A percentile compares a stretch with the other conserved stretches of the same genome.
These are phyloP conservation scores for Xylaria sp. DNA, from an alignment of 2,329 filamentous ascomycete genomes.

Conservation along the genomic window DNA sequence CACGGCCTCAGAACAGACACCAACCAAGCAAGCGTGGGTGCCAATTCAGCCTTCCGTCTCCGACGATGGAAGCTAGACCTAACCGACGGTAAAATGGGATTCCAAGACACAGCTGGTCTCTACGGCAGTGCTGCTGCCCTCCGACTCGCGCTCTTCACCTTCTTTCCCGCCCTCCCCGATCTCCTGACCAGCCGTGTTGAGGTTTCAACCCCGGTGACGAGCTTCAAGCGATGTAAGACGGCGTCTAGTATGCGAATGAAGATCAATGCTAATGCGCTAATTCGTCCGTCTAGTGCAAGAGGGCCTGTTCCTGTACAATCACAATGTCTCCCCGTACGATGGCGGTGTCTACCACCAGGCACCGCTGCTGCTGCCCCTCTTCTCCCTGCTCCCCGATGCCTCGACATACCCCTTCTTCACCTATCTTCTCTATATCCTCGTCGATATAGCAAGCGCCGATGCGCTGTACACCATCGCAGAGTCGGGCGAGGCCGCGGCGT, in stretches of 20 bases:
- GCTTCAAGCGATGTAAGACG: slow-evolving; percentile 90
- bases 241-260: background rate
- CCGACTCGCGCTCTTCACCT: slow-evolving; percentile 80
- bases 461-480: slow-evolving; percentile 82
- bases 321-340: slow-evolving; percentile 97
- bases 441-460: slow-evolving; percentile 85
- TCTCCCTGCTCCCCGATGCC: slow-evolving; percentile 83
- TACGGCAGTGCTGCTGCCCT: slow-evolving; percentile 81
- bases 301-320: slow-evolving; percentile 93
- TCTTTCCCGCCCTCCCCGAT: slow-evolving; percentile 85
- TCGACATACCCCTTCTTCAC: slow-evolving; percentile 75
- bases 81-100: slow-evolving; percentile 51
- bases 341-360: slow-evolving; percentile 87
- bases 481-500: slow-evolving; percentile 80
- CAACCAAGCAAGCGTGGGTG: background rate
- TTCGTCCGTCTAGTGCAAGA: slow-evolving; percentile 80
- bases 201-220: slow-evolving; percentile 95
- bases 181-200: slow-evolving; percentile 91
- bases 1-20: background rate
- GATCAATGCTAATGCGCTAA: slow-evolving; percentile 12
- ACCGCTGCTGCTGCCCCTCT: slow-evolving; percentile 88
- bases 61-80: slow-evolving; percentile 48
- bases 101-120: slow-evolving; percentile 65
- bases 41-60: slow-evolving; percentile 24
- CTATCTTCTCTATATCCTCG: slow-evolving; percentile 79